Evolutionary conservation across 768 basidiomycete species (phyloP), one percentile per base, ranked within the genome.

Genomic region (Lyophyllum decastes): DNA sequence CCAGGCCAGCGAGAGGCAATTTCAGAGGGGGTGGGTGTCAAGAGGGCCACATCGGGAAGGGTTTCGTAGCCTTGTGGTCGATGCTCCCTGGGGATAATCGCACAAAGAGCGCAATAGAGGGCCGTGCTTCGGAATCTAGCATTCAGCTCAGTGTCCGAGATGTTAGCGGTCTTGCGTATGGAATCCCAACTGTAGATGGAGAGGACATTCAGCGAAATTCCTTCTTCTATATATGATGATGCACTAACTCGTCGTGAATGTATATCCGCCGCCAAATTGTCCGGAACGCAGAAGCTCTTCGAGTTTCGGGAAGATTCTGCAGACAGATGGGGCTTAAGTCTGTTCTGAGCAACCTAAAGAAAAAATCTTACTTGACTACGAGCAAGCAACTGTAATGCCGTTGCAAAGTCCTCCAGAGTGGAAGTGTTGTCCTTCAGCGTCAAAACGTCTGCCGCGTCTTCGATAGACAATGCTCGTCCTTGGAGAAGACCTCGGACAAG

Each of bases 241-340:
- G 58, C 49, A 78, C 88, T 59, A 71, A 96, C 95, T 97, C 85
- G 69, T 98, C 94, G 50, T 92, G 88, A 51, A 90, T 80, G 68
- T 91, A 96, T 46, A 96, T 82, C 27, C 95, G 80, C 34, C 95
- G 82, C 95, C 95, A 98, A 16, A 92, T 80, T 30, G 84, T 86
- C 46, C 86, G 79, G 66, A 91, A 82, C 4, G 92, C 87, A 24
- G 89, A 84, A 41, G 81, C 66, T 68, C 81, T 82, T 48, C 95
- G 80, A 30, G 83, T 82, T 57, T 87, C 84, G 0, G 94, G 94
- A 2, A 92, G 66, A 52, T 82, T 80, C 89, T 93, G 33, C 34
- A 33, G 27, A 17, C 17, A 48, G 27, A 41, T 43, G 59, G 4
- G 10, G 30, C 5, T 19, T 41, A 43, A 50, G 46, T 6, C 22